Base-by-base conservation (phyloP, 2,329 filamentous ascomycete genomes). In the Pseudopithomyces maydicus region DNA sequence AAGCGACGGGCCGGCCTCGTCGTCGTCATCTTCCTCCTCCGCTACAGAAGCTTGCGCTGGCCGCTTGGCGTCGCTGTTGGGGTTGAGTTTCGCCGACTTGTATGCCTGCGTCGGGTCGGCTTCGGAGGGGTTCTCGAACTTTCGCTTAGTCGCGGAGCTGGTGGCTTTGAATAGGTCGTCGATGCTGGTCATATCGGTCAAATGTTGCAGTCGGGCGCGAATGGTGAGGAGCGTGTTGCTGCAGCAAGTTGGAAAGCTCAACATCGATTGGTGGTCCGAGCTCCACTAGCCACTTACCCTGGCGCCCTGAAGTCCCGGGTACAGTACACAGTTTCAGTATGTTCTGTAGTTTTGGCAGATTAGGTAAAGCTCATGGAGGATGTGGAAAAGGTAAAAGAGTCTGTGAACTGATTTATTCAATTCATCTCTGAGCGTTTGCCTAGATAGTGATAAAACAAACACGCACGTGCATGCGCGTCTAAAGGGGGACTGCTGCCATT, bases 161-260 rank as follows among this genome's bases (percentile, higher is more conserved):
- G 83, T 81, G 73, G 83, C 82, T 77, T 85, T 87, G 77, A 88
- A 88, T 15, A 88, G 80, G 43, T 88, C 84, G 69, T 87, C 84
- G 62, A 87, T 82, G 69, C 81, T 85, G 22, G 83, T 81, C 85
- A 87, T 88, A 5, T 32, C 48, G 48, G 45, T 8, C 14, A 52
- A 49, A 26, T 29, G 23, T 39, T 12, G 39, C 15, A 35, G 29
- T 12, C 14, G 46, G 29, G 20, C 12, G 17, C 45, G 42, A 41
- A 48, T 26, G 14, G 11, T 42, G 47, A 43, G 35, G 17, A 4
- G 38, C 12, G 19, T 22, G 38, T 45, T 23, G 39, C 12, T 33
- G 12, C 19, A n/a, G 3, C 50, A 23, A 20, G 22, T 17, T 12
- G 12, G 35, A 29, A 53, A 44, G 38, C 36, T 38, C 2, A 32